Evolutionary conservation across 2,329 filamentous ascomycete genomes (phyloP).

Genomic region (Aphanoascus verrucosus): DNA sequence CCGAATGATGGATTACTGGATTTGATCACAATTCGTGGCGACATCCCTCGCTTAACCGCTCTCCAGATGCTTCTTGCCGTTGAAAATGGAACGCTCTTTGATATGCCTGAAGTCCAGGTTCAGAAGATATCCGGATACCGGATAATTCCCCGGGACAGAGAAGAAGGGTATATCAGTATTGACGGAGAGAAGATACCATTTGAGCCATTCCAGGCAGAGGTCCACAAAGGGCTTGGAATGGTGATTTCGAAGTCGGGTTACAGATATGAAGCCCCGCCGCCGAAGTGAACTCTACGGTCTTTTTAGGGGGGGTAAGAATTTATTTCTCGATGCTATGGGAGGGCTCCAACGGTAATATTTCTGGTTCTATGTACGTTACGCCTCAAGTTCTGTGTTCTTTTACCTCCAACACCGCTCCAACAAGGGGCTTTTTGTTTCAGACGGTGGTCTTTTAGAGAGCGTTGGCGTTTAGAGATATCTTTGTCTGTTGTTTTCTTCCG

Average conservation of each 20-base stretch:
- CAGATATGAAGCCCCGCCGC: conserved; percentile 53
- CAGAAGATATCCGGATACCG: conserved; percentile 81
- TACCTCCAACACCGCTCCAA: neutral
- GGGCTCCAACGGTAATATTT: neutral
- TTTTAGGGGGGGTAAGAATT: too few relatives aligned
- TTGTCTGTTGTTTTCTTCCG: neutral
- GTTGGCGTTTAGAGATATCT: neutral
- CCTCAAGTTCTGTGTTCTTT: neutral
- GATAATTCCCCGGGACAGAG: conserved; percentile 61
- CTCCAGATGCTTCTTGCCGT: conserved; percentile 61
- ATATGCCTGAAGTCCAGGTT: conserved; percentile 65
- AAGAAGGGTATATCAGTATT: conserved; percentile 79
- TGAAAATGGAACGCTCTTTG: conserved; percentile 65
- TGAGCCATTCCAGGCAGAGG: conserved; percentile 80
- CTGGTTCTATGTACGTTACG: neutral
- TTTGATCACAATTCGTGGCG: conserved; percentile 67
- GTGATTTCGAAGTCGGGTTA: conserved; percentile 67
- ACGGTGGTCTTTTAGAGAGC: neutral
- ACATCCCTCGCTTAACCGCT: conserved; percentile 55
- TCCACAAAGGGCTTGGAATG: conserved; percentile 70
- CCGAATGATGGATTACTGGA: conserved; percentile 80
- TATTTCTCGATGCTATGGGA: too few relatives aligned
- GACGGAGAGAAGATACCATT: conserved; percentile 85
- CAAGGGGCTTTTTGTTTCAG: neutral
- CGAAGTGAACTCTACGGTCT: neutral